Percentiles rank a stretch among this genome's conserved stretches.
These are phyloP conservation scores for Pestalotiopsis sp. DNA, from an alignment of 2,329 filamentous ascomycete genomes.

Conservation along the genomic window DNA sequence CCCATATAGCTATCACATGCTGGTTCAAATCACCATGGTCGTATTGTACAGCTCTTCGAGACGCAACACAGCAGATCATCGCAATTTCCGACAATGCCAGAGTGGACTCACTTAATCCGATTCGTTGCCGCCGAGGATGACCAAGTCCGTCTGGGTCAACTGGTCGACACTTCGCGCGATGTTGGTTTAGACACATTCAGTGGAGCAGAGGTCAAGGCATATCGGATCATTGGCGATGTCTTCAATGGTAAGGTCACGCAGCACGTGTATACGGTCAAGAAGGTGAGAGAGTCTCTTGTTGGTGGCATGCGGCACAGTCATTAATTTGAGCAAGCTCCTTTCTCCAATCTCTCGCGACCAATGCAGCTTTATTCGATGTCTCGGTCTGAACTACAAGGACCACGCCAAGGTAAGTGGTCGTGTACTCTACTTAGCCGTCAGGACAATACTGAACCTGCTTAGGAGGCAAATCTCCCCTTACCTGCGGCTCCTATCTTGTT, in stretches of 20 bases:
- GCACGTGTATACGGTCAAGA: not conserved
- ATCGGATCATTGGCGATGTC: not conserved
- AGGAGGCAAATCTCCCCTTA: conserved; percentile 39
- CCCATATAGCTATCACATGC: not conserved
- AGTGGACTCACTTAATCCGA: conserved; percentile 2
- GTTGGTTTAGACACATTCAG: not conserved
- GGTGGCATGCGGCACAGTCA: not conserved
- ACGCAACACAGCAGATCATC: not conserved
- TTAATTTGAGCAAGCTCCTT: conserved; percentile 26
- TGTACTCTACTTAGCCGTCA: not conserved
- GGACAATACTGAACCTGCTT: not conserved
- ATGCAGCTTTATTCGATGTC: conserved; percentile 45
- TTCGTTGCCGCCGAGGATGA: conserved; percentile 4
- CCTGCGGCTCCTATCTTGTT: conserved; percentile 40
- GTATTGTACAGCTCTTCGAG: not conserved
- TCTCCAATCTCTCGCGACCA: conserved; percentile 31
- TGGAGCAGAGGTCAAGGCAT: not conserved
- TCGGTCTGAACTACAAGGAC: conserved; percentile 48
- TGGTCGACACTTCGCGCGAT: not conserved
- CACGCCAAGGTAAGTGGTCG: conserved; percentile 29
- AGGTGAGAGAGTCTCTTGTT: not conserved
- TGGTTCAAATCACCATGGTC: not conserved
- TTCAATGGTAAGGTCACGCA: not conserved
- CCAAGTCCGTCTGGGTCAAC: conserved; percentile 3
- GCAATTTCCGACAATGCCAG: not conserved